These are phyloP conservation scores for Tolypocladium pustulatum DNA, from an alignment of 2,329 filamentous ascomycete genomes.

Conservation along the genomic window DNA sequence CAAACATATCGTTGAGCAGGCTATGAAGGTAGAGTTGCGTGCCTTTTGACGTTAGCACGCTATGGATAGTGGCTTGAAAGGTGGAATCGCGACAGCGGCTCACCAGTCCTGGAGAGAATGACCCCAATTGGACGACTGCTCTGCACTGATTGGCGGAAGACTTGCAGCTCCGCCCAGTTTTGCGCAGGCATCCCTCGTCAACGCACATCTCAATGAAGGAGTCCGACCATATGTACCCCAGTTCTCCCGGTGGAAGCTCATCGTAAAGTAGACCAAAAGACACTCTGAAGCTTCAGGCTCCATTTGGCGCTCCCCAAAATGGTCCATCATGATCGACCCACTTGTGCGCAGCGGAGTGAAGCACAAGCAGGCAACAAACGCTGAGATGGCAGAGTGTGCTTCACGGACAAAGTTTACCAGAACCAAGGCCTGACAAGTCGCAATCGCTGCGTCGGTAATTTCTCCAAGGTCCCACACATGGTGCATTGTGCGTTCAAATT, in stretches of 20 bases:
- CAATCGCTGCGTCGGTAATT: not conserved
- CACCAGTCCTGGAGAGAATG: not conserved
- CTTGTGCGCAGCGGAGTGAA: no score
- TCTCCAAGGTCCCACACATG: not conserved
- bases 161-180: not conserved
- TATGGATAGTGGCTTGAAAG: not conserved
- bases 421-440: not conserved
- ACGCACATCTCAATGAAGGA: not conserved
- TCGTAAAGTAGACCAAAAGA: no score
- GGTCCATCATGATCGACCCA: not conserved
- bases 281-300: not conserved
- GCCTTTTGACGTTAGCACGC: not conserved
- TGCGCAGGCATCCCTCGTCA: not conserved
- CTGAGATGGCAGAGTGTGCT: not conserved
- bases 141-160: not conserved
- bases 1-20: not conserved
- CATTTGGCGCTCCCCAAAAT: no score
- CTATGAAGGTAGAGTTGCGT: not conserved
- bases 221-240: no score
- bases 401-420: not conserved
- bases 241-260: no score
- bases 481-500: not conserved
- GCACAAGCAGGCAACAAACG: not conserved
- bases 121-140: not conserved
- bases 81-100: not conserved